phyloP scores from a whole-genome alignment of 2,329 filamentous ascomycete genomes.

The Paraconiothyrium sp. region DNA sequence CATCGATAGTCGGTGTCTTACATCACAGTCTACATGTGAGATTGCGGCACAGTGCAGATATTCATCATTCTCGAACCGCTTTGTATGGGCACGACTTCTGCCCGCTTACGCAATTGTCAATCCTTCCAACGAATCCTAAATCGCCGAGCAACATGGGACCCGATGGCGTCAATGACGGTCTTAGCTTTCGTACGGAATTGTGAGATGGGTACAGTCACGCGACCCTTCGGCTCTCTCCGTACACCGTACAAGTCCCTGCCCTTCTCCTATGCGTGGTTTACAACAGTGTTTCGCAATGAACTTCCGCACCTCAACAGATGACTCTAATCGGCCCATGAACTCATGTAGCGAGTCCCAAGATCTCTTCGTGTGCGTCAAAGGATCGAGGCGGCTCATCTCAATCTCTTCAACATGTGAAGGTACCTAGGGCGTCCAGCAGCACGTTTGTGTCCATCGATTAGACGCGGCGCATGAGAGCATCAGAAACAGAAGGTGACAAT shows the following conservation, averaged over 20 bases:
- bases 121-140: constrained; percentile 1
- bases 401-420: constrained; percentile 5
- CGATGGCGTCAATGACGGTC: neutral
- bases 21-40: neutral
- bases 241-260: neutral
- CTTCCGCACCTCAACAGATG: neutral
- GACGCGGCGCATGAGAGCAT: neutral
- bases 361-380: neutral
- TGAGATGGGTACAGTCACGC: constrained; percentile 2
- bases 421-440: neutral
- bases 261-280: neutral
- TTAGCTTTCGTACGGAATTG: neutral
- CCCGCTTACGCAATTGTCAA: neutral
- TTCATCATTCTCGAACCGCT: neutral
- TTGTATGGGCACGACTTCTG: neutral
- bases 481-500: constrained; percentile 15
- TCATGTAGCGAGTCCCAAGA: neutral
- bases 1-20: too few species aligned
- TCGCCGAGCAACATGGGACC: constrained; percentile 3
- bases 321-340: neutral
- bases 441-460: constrained; percentile 7
- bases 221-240: neutral
- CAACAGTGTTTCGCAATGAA: neutral
- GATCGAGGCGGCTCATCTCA: neutral
- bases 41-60: constrained; percentile 7